Percentiles rank a stretch among this genome's conserved stretches.
phyloP scores from a whole-genome alignment of 148 eudicot species.

The Cornus controversa region DNA sequence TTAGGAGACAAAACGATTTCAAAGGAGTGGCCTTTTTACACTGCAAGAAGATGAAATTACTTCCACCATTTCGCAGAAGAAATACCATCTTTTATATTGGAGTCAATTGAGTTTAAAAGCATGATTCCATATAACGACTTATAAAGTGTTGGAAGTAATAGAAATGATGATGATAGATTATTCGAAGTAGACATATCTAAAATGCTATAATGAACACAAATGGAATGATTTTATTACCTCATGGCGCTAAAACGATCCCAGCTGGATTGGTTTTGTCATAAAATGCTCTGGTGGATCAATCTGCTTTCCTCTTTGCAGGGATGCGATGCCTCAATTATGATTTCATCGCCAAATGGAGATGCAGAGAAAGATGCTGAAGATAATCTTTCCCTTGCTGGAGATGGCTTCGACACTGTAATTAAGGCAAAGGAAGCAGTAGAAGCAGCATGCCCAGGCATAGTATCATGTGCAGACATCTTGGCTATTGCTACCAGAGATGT shows the following conservation, averaged over 20 bases:
- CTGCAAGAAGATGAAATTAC: neutral
- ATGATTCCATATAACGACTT: too few species aligned
- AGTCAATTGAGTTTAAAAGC: neutral
- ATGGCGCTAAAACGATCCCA: neutral
- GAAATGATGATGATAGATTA: neutral
- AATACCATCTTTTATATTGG: neutral
- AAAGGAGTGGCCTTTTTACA: neutral
- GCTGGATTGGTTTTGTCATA: neutral
- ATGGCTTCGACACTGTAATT: constrained; percentile 75
- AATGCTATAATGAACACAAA: neutral
- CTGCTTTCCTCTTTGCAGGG: constrained; percentile 42
- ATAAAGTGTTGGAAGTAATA: neutral
- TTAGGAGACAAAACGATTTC: neutral
- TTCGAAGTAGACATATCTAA: neutral
- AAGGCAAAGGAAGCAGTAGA: constrained; percentile 82
- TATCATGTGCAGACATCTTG: constrained; percentile 84
- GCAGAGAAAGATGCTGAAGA: constrained; percentile 73
- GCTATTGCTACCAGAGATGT: constrained; percentile 76
- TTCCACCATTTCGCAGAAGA: neutral
- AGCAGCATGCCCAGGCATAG: constrained; percentile 67
- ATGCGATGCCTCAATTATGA: constrained; percentile 77
- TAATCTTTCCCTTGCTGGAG: constrained; percentile 72
- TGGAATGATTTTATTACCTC: neutral
- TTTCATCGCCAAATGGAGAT: constrained; percentile 55
- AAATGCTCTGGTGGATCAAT: neutral